Evolutionary conservation across 345 rosid species (phyloP).

Genomic region (Citrus mangshanensis): DNA sequence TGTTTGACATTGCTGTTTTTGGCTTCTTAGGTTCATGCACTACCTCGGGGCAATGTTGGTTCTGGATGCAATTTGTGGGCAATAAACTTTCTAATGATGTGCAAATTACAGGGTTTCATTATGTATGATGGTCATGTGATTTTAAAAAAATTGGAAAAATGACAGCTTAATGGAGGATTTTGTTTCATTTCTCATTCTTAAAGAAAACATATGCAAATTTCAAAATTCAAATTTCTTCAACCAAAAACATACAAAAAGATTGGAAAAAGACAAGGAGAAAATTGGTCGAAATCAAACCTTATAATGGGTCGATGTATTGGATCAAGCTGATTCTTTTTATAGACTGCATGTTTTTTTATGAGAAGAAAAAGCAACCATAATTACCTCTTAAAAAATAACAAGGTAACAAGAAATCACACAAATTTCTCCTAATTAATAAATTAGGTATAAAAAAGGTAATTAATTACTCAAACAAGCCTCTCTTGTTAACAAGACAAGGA

Average conservation of each 20-base stretch:
- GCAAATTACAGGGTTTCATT: background rate
- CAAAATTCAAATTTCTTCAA: constrained; percentile 22
- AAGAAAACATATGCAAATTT: constrained; percentile 26
- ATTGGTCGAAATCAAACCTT: constrained; percentile 42
- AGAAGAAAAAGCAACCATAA: background rate
- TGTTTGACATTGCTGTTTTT: constrained; percentile 36
- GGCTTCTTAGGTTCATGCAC: constrained; percentile 51
- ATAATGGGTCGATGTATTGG: constrained; percentile 46
- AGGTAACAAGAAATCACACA: background rate
- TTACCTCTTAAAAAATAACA: background rate
- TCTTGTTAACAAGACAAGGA: constrained; percentile 62
- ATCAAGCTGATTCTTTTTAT: constrained; percentile 32
- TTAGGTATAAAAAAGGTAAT: background rate
- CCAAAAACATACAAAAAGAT: constrained; percentile 15
- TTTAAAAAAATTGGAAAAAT: background rate
- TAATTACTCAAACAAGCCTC: constrained; percentile 41
- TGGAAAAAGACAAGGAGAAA: background rate
- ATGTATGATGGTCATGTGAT: background rate
- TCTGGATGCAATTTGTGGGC: constrained; percentile 42
- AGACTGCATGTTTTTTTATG: constrained; percentile 32
- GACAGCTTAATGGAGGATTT: background rate
- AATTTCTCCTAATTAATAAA: background rate
- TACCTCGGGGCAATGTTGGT: constrained; percentile 36
- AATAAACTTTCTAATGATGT: constrained; percentile 42
- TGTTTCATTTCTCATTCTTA: background rate